Evolutionary conservation across 345 rosid genomes (phyloP), one percentile per base, ranked within the genome.

Genomic region (Eucalyptus regnans): DNA sequence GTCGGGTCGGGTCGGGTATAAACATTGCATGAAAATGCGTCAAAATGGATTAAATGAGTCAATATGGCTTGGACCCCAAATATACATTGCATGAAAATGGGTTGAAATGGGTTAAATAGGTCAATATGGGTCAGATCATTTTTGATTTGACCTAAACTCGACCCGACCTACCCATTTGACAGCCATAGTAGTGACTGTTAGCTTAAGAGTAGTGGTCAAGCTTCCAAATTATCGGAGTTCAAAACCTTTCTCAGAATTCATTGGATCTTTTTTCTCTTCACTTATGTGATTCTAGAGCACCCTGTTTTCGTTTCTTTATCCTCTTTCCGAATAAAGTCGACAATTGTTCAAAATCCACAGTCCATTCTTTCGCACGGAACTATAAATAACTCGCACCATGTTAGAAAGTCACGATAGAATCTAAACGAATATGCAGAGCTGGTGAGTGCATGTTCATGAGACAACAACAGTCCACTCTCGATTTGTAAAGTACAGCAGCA

Each of bases 151-250:
- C 23, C 9, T 9, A 52, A 52, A 52, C 56, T 4, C 4, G 1
- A 0, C 22, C 22, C 0, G 2, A 17, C 23, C 9, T 52, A 52
- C 4, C 8, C 23, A 52, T 17, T 52, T 52, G 56, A 18, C 2
- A 4, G 56, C 4, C 23, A 52, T 52, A 0, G 33, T 20, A 9
- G 46, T 15, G 79, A 66, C 2, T 66, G 23, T 16, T 66, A 16
- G 20, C 79, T 66, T 66, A 66, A 66, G 79, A 66, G 43, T 15
- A 66, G 79, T 16, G 41, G 6, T 7, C 41, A 9, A 66, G 79
- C 43, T 66, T 15, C 41, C 22, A 68, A 17, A 68, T 31, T 1
- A 68, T 68, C 2, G 41, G 43, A 68, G 23, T 68, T 9, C n/a
- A 17, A 9, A 17, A 33, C 44, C 80, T 5, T 33, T 33, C 80